Percentiles rank a stretch among this genome's conserved stretches.
Conservation (phyloP, 2,329 filamentous ascomycete genomes). For the Alternaria triticina region DNA sequence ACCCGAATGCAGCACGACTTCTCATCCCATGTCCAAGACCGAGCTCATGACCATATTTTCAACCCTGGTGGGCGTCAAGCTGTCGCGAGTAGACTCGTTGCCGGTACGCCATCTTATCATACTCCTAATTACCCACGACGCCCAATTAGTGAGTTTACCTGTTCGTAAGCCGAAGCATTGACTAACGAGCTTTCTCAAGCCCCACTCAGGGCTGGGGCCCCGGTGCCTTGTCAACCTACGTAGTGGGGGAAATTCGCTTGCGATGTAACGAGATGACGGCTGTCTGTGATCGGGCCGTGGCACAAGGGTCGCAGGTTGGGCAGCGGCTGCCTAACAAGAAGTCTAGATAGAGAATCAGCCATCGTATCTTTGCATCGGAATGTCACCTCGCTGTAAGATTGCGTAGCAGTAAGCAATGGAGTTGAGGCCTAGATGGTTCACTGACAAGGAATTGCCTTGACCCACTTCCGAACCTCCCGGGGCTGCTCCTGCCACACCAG, state of each 20-base stretch:
- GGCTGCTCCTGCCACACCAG: not conserved
- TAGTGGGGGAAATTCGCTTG: not conserved
- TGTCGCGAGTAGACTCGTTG: not conserved
- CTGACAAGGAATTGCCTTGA: not conserved
- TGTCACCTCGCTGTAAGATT: not conserved
- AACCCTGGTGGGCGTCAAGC: not conserved
- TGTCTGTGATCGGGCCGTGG: not conserved
- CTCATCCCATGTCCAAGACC: not conserved
- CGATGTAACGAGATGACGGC: not conserved
- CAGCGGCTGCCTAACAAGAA: not conserved
- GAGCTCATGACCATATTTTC: not conserved
- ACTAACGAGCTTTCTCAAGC: not conserved
- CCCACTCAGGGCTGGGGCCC: not conserved
- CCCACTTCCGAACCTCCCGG: not conserved
- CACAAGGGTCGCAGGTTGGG: not conserved
- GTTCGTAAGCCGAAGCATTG: not conserved
- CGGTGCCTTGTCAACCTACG: not conserved
- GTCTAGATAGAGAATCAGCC: not conserved
- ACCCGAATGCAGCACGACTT: not conserved
- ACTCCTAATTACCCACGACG: not conserved
- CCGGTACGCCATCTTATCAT: not conserved
- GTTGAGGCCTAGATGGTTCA: not conserved
- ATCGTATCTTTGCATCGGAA: not conserved
- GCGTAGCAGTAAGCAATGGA: not conserved
- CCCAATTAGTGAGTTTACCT: not conserved